phyloP scores from a whole-genome alignment of 1,139 yeast species.

The Scheffersomyces stambukii region DNA sequence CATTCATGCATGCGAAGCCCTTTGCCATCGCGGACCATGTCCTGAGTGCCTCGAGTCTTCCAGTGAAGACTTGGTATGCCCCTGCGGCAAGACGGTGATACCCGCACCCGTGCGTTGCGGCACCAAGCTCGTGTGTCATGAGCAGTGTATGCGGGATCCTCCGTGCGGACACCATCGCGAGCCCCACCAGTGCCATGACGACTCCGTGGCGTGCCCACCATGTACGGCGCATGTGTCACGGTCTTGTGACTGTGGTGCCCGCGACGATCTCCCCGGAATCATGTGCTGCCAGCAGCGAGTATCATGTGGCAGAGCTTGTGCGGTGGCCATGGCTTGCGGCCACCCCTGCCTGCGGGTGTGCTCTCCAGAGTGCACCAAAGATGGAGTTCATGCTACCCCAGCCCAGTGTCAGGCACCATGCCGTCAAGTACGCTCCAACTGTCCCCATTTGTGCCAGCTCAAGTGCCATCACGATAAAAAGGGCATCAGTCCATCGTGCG shows the following conservation, averaged over 20 bases:
- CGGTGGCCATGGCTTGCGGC: slow-evolving; percentile 55
- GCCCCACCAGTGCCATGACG: slow-evolving; percentile 73
- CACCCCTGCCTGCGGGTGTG: slow-evolving; percentile 68
- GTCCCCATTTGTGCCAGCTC: slow-evolving; percentile 62
- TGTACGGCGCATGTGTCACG: slow-evolving; percentile 68
- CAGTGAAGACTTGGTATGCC: slow-evolving; percentile 74
- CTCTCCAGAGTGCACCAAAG: slow-evolving; percentile 34
- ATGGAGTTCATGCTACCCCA: slow-evolving; percentile 28
- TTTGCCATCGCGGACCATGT: slow-evolving; percentile 84
- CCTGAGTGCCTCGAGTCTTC: slow-evolving; percentile 81
- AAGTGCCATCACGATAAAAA: slow-evolving; percentile 60
- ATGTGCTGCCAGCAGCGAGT: slow-evolving; percentile 68
- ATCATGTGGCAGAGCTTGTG: slow-evolving; percentile 71
- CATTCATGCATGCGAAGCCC: slow-evolving; percentile 63
- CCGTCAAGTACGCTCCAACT: slow-evolving; percentile 42
- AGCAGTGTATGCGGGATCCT: slow-evolving; percentile 60
- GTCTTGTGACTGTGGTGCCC: slow-evolving; percentile 69
- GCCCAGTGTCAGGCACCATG: slow-evolving; percentile 54
- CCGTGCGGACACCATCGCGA: slow-evolving; percentile 76
- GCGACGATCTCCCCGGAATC: slow-evolving; percentile 51
- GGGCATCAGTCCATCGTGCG: slow-evolving; percentile 35
- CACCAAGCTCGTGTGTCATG: slow-evolving; percentile 62
- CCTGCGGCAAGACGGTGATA: slow-evolving; percentile 78
- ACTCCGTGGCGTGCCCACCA: slow-evolving; percentile 62
- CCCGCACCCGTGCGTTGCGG: slow-evolving; percentile 93